Percentiles rank a stretch among this genome's conserved stretches.
Evolutionary conservation across 352 stramenopile species (phyloP).

Genomic region (Blastocystis sp.): DNA sequence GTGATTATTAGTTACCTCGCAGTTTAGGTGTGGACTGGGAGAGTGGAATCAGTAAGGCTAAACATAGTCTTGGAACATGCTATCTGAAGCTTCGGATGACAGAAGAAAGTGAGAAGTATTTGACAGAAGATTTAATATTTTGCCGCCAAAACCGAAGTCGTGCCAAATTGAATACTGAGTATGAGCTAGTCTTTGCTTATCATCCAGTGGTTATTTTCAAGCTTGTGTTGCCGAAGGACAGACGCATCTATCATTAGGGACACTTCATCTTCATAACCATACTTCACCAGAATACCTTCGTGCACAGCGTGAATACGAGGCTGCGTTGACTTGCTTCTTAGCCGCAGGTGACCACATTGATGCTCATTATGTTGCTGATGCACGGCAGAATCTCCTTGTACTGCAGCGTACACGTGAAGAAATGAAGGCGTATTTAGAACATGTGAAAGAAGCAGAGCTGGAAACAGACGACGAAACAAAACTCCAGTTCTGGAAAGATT

Average conservation of each 20-base stretch:
- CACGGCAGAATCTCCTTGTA: constrained; percentile 39
- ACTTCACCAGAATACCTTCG: neutral
- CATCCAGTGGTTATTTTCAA: neutral
- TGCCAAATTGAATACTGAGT: neutral
- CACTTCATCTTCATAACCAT: constrained; percentile 7
- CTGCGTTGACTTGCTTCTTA: constrained; percentile 11
- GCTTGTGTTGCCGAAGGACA: constrained; percentile 48
- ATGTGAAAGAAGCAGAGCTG: neutral
- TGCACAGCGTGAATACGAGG: constrained; percentile 32
- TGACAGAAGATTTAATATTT: constrained; percentile 3
- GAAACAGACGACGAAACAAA: neutral
- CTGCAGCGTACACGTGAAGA: constrained; percentile 20
- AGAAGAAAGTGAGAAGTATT: constrained; percentile 49
- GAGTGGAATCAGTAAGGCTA: neutral
- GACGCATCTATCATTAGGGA: constrained; percentile 43
- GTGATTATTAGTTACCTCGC: neutral
- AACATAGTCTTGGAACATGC: constrained; percentile 37
- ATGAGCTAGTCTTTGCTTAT: neutral
- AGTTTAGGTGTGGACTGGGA: neutral
- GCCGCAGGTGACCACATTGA: neutral
- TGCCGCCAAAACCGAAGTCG: neutral
- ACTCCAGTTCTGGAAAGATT: neutral
- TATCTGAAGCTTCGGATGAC: constrained; percentile 42
- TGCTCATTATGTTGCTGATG: neutral
- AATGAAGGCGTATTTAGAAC: constrained; percentile 2